phyloP scores from a whole-genome alignment of 208 protist genomes.

The Acanthamoeba divionensis region DNA sequence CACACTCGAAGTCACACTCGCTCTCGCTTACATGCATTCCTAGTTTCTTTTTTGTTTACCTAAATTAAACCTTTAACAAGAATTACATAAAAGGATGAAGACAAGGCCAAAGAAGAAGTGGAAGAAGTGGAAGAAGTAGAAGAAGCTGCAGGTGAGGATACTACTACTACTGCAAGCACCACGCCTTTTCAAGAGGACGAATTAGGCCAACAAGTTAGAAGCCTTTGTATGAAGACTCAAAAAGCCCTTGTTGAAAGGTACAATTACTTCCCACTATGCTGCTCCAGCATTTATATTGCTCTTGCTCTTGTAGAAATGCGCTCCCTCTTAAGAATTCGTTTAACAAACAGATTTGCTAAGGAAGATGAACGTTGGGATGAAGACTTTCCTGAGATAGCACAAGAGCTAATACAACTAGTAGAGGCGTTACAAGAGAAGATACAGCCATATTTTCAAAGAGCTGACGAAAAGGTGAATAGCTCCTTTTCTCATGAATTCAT shows the following conservation, averaged over 20 bases:
- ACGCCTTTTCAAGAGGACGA: background rate
- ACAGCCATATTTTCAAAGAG: background rate
- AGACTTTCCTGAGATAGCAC: background rate
- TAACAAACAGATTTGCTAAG: background rate
- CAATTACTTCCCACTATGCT: too few relatives aligned
- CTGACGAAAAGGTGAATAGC: background rate
- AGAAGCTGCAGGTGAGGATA: too few relatives aligned
- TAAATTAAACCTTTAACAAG: background rate
- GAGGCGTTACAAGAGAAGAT: background rate
- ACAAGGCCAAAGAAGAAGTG: background rate
- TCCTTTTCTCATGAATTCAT: too few relatives aligned
- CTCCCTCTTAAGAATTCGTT: background rate
- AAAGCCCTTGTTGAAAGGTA: constrained; percentile 6
- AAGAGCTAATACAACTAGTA: background rate
- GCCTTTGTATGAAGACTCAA: constrained; percentile 10
- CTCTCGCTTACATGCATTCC: too few relatives aligned
- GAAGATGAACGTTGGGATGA: constrained; percentile 13
- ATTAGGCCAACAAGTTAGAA: background rate
- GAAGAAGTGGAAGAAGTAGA: background rate
- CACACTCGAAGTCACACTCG: too few relatives aligned
- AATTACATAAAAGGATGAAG: background rate
- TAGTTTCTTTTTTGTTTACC: too few relatives aligned
- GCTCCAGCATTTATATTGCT: background rate
- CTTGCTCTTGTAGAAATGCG: background rate
- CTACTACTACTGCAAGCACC: background rate